Evolutionary conservation across 2,329 filamentous ascomycete species (phyloP), one percentile per base, ranked within the genome.

Genomic region (Eurotiales sp.): DNA sequence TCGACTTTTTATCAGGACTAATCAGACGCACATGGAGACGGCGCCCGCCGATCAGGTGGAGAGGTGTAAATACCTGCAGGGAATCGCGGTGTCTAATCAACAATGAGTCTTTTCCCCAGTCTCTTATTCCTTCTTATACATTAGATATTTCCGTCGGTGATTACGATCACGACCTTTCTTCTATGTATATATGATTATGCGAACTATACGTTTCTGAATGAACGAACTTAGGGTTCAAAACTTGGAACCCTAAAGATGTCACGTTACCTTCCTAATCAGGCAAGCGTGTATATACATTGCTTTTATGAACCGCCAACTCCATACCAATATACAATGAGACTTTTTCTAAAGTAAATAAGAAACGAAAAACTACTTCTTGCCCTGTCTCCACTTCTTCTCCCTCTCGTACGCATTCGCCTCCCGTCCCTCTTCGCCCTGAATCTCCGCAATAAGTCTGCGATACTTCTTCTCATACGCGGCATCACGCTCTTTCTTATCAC

Each of bases 381-480:
- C 79, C 68, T 89, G 90, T 70, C 90, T 81, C 67, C 78, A 78
- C 67, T 81, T 79, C 78, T 85, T 93, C 78, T 95, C 90, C 62
- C 86, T 80, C 73, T 95, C 91, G 79, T 97, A 97, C 44, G 80
- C 82, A 72, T 97, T 97, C 39, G 83, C 80, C 70, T 93, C 91
- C 53, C 80, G 77, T 1, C 92, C 92, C 70, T 96, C 93, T 74
- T 96, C 87, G 59, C 87, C 89, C 74, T 99, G 92, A 62, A 99
- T 96, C 79, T 96, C 91, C 8, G 91, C 88, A 60, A 97, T 84
- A 55, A 99, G 77, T 58, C 87, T 83, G 78, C 87, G 88, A 77
- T 92, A 95, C 80, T 97, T 97, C 78, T 88, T 88, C 78, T 97
- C 92, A 77, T 99, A 97, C 58, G 88, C 90, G 52, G 82, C 83